Base-by-base conservation (phyloP, 495 filamentous ascomycete species). In the Amphirosellinia nigrospora region DNA sequence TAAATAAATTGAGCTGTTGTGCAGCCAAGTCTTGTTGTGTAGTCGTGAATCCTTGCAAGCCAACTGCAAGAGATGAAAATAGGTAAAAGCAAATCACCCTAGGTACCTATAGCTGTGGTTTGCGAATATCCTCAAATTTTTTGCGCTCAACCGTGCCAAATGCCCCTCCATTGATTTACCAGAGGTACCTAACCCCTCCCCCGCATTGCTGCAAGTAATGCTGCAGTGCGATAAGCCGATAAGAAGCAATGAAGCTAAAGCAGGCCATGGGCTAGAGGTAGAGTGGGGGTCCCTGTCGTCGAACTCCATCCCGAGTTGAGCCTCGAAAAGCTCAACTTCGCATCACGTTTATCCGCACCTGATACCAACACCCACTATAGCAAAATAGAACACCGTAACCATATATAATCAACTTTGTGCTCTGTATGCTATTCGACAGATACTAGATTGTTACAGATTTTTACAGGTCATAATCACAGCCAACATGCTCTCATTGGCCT, bases 401-500 rank as follows among this genome's bases (percentile, higher is more conserved):
- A 26, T 56, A 55, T 19, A 36, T 36, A 55, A 55, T 28, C 32
- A 43, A 16, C 39, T 55, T 10, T 55, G n/a, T 53, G 13, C 4
- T 11, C 30, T n/a, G 9, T 43, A 55, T 13, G 10, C 43, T 23
- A 50, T 9, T 52, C 19, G n/a, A 32, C 21, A 63, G 39, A 43
- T 32, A 15, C 15, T 21, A 52, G 19, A 46, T 39, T n/a, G n/a
- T n/a, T n/a, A n/a, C 11, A n/a, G 48, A n/a, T n/a, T n/a, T n/a
- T n/a, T n/a, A 41, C 45, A 65, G 43, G 39, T 21, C n/a, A 30
- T 48, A 11, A 56, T 4, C 39, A 70, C 13, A 60, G 8, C 6
- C 74, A 83, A 67, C 60, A 99, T 99, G 96, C 88, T 99, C 64
- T 99, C 74, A 93, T 99, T 77, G 96, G 96, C 72, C 90, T 99